Evolutionary conservation across 2,329 filamentous ascomycete species (phyloP), one percentile per base, ranked within the genome.

Genomic region (Aspergillus calidoustus): DNA sequence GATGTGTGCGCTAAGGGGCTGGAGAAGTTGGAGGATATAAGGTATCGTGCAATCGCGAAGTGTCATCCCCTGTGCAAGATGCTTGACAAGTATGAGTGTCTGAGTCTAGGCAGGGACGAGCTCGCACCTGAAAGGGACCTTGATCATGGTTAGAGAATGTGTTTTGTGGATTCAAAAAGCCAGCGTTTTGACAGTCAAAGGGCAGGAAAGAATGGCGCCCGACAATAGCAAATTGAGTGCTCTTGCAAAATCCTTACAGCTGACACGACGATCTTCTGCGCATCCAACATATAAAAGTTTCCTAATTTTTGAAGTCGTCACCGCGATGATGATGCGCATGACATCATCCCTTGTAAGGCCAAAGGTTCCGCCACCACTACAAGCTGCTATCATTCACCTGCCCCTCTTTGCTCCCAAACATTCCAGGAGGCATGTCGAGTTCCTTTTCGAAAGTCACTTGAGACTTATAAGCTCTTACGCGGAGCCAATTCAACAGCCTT

Each of bases 21-120:
- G 54, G 68, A 73, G 60, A 76, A 77, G 38, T 62, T 77, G n/a
- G 68, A 75, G 51, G 69, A 77, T 28, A 66, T 69, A n/a, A 70
- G 72, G 25, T 76, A 74, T 56, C 70, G 68, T 64, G 72, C 70
- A 1, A 68, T 69, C 31, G 64, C 63, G 4, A 61, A 56, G 7
- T 63, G 63, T 11, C 57, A 63, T 17, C 68, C 60, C 7, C 64
- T 78, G 2, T 74, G 69, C 17, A 75, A 77, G 25, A 78, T 78
- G 76, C 66, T 78, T 44, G 74, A 76, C 62, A 70, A 70, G 3
- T 78, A 77, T 58, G 76, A 78, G 58, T 75, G 71, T 60, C 62
- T 78, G 58, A 77, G 75, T 60, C 51, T 77, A 53, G 76, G 76
- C 3, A 76, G 75, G 48, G 74, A 77, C 48, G 68, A 72, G 47